Evolutionary conservation across 2,329 filamentous ascomycete genomes (phyloP).

Genomic region (Periconia sp.): DNA sequence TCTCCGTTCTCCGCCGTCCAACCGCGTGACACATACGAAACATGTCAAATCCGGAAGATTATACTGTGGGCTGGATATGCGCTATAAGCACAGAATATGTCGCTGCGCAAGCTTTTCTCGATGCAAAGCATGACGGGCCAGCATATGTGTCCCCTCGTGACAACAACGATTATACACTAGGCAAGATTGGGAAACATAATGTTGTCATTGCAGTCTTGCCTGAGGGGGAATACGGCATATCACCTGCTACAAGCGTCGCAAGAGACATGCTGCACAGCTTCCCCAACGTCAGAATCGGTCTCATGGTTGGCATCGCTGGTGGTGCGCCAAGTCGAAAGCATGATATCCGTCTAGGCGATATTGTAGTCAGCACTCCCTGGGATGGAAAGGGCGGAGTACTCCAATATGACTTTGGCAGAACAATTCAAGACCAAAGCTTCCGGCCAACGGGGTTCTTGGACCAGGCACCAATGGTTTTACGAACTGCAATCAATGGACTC

Average conservation of each 20-base stretch:
- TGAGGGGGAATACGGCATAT: slow-evolving; percentile 33
- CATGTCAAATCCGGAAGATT: no score
- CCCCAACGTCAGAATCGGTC: slow-evolving; percentile 35
- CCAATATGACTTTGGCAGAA: slow-evolving; percentile 40
- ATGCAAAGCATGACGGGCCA: no score
- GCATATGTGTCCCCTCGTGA: no score
- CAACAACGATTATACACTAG: slow-evolving; percentile 21
- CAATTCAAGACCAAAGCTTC: slow-evolving; percentile 22
- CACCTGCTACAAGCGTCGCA: slow-evolving; percentile 33
- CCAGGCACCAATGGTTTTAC: slow-evolving; percentile 25
- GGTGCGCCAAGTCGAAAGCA: slow-evolving; percentile 7
- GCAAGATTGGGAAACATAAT: slow-evolving; percentile 37
- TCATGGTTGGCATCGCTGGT: slow-evolving; percentile 52
- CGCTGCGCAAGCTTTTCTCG: no score
- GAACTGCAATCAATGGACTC: slow-evolving; percentile 22
- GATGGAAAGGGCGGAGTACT: slow-evolving; percentile 26
- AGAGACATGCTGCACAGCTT: slow-evolving; percentile 35
- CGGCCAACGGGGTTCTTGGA: slow-evolving; percentile 18
- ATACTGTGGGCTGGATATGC: no score
- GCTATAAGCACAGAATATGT: no score
- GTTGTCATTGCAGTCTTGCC: slow-evolving; percentile 37
- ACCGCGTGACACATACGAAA: no score
- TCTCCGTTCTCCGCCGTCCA: no score
- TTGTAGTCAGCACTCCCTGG: slow-evolving; percentile 34
- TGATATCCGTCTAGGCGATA: slow-evolving; percentile 20